Conservation (phyloP, 768 basidiomycete genomes). For the Termitomyces eurrhizus region DNA sequence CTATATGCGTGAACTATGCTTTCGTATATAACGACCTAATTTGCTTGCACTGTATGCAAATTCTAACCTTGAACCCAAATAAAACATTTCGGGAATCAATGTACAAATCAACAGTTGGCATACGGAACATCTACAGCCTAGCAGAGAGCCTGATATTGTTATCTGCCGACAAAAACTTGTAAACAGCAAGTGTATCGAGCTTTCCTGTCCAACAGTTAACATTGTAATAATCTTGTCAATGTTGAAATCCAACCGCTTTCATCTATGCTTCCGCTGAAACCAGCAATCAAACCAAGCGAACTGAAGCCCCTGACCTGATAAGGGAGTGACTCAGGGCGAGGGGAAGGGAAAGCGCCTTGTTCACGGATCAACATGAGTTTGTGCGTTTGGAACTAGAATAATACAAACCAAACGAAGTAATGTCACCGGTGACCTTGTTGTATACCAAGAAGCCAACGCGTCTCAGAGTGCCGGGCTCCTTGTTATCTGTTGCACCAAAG, state of each 20-base stretch:
- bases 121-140: background rate
- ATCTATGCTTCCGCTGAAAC: conserved; percentile 2
- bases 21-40: background rate
- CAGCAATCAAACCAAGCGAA: conserved; percentile 8
- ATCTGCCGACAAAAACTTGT: background rate
- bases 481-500: conserved; percentile 1
- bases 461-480: background rate
- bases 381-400: background rate
- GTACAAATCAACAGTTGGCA: background rate
- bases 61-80: too few relatives aligned
- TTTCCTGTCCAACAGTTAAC: background rate
- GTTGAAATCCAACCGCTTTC: background rate
- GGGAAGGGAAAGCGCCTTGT: background rate
- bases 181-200: conserved; percentile 8
- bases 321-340: background rate
- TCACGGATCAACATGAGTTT: background rate
- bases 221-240: background rate
- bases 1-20: background rate
- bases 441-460: conserved; percentile 8
- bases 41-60: too few relatives aligned
- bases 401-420: background rate
- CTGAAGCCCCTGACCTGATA: background rate
- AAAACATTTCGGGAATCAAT: background rate
- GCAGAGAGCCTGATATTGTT: background rate
- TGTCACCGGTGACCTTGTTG: background rate